A percentile compares a stretch with the other conserved stretches of the same genome.
phyloP scores from a whole-genome alignment of 2,329 filamentous ascomycete species.

The Drechslera avenae region DNA sequence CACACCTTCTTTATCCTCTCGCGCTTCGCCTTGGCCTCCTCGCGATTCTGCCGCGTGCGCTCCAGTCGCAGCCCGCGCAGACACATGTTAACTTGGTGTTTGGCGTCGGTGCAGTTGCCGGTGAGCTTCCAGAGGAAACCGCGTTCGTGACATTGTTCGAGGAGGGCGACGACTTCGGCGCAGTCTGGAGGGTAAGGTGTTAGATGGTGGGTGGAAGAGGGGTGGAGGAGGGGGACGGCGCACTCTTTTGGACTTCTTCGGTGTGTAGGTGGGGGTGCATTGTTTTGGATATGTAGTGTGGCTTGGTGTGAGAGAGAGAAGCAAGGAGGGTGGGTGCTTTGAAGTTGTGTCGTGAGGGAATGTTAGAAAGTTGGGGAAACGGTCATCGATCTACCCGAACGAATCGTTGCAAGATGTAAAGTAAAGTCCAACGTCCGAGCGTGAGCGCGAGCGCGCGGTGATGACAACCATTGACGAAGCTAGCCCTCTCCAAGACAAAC shows the following conservation, averaged over 20 bases:
- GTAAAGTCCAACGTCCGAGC: slow-evolving; percentile 31
- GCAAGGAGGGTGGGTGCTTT: not conserved
- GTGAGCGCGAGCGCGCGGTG: slow-evolving; percentile 32
- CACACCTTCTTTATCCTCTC: slow-evolving; percentile 76
- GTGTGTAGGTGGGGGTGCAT: slow-evolving; percentile 99
- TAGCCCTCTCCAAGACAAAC: no score
- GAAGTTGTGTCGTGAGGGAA: slow-evolving; percentile 14
- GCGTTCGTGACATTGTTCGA: slow-evolving; percentile 92
- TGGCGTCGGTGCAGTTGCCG: slow-evolving; percentile 88
- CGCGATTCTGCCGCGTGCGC: slow-evolving; percentile 76
- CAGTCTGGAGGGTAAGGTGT: slow-evolving; percentile 67
- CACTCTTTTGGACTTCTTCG: slow-evolving; percentile 82
- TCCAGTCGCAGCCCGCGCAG: slow-evolving; percentile 79
- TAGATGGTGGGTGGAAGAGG: slow-evolving; percentile 2
- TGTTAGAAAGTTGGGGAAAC: slow-evolving; percentile 7
- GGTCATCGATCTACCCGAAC: slow-evolving; percentile 9
- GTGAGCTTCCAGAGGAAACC: slow-evolving; percentile 92
- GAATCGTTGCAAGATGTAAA: slow-evolving; percentile 32
- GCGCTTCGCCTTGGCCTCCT: slow-evolving; percentile 69
- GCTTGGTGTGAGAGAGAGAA: slow-evolving; percentile 13
- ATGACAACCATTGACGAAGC: no score
- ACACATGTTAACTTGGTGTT: slow-evolving; percentile 83
- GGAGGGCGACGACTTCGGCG: slow-evolving; percentile 88
- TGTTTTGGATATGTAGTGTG: slow-evolving; percentile 27
- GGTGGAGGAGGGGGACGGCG: slow-evolving; percentile 16